Conservation (phyloP, 2,329 filamentous ascomycete species). For the Talaromyces albobiverticillius region DNA sequence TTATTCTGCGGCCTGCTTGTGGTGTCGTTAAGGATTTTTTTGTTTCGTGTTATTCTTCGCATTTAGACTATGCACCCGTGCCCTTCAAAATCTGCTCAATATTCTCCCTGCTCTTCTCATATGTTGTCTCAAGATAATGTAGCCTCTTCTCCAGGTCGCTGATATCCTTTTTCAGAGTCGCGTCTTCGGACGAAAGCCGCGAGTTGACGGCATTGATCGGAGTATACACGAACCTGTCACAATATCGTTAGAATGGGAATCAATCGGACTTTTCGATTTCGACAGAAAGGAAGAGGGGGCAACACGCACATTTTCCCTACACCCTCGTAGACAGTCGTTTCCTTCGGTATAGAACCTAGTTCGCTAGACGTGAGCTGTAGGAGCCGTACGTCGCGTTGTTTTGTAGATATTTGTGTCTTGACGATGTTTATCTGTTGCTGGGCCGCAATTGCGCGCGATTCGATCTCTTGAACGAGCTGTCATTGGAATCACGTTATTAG, state of each 20-base stretch:
- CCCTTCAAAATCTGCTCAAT: slow-evolving; percentile 80
- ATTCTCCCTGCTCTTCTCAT: slow-evolving; percentile 89
- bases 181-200: slow-evolving; percentile 71
- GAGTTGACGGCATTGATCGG: slow-evolving; percentile 70
- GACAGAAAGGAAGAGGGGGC: not conserved
- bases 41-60: not conserved
- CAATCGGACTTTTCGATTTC: not conserved
- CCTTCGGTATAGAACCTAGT: slow-evolving; percentile 68
- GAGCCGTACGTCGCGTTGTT: slow-evolving; percentile 85
- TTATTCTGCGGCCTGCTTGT: too few species aligned
- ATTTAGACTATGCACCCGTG: slow-evolving; percentile 28
- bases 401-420: slow-evolving; percentile 76
- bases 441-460: slow-evolving; percentile 79
- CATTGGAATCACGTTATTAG: not conserved
- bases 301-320: slow-evolving; percentile 87
- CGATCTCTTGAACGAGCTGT: slow-evolving; percentile 89
- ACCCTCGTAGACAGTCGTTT: slow-evolving; percentile 86
- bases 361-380: slow-evolving; percentile 84
- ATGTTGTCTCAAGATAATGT: slow-evolving; percentile 89
- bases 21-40: too few species aligned
- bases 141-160: slow-evolving; percentile 81
- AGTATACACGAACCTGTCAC: slow-evolving; percentile 76
- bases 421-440: slow-evolving; percentile 91
- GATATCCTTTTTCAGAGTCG: slow-evolving; percentile 73
- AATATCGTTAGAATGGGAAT: not conserved